These are phyloP conservation scores for Solanum sitiens DNA, from an alignment of 257 asterid genomes.

Conservation along the genomic window DNA sequence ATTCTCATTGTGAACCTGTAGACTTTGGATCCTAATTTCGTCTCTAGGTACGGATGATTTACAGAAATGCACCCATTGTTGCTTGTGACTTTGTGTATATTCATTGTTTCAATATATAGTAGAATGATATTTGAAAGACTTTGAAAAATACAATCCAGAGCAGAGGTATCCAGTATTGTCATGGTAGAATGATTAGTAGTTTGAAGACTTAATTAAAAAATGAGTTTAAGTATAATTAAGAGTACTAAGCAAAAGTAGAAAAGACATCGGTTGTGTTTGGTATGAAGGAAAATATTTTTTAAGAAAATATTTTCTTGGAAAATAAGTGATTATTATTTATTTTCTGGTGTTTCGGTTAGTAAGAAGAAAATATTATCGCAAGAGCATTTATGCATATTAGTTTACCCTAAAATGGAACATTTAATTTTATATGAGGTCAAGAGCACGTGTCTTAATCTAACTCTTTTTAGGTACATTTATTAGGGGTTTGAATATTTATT, in stretches of 20 bases:
- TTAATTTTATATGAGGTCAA: background rate
- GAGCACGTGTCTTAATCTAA: background rate
- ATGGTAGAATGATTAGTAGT: slow-evolving; percentile 15
- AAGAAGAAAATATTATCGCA: background rate
- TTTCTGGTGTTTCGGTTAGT: background rate
- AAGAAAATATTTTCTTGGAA: no score
- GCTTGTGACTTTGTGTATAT: background rate
- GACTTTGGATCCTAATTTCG: background rate
- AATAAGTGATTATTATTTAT: background rate
- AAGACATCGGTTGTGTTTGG: background rate
- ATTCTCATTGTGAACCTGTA: background rate
- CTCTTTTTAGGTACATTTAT: background rate
- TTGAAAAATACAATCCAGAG: background rate
- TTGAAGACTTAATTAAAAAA: background rate
- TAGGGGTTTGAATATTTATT: background rate
- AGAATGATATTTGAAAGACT: background rate
- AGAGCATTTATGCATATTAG: background rate
- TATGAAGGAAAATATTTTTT: background rate
- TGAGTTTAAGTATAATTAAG: background rate
- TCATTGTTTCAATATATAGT: background rate
- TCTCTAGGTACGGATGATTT: background rate
- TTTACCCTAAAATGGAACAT: background rate
- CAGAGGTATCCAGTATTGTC: background rate
- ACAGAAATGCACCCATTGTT: background rate
- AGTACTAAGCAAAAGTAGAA: background rate